phyloP scores from a whole-genome alignment of 495 filamentous ascomycete genomes.

The Aspergillus asperescens region DNA sequence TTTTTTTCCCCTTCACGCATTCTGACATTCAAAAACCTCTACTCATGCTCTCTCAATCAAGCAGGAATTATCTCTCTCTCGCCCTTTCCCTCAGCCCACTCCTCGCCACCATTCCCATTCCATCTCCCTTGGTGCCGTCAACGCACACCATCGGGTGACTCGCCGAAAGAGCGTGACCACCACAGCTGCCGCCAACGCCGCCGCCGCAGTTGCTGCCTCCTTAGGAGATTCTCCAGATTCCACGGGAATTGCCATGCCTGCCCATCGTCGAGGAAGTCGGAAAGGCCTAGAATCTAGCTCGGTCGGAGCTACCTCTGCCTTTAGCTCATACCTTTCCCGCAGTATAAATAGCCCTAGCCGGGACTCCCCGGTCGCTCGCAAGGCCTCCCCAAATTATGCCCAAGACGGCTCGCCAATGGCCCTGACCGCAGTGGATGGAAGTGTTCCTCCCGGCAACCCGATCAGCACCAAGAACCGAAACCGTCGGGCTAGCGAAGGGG shows the following conservation, averaged over 20 bases:
- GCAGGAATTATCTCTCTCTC: constrained; percentile 45
- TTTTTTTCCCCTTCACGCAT: constrained; percentile 1
- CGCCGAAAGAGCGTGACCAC: constrained; percentile 91
- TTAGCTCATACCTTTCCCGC: constrained; percentile 40
- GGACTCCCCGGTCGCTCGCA: constrained; percentile 48
- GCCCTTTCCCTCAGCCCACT: constrained; percentile 43
- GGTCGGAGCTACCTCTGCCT: constrained; percentile 33
- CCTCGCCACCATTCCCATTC: constrained; percentile 79
- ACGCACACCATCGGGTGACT: constrained; percentile 76
- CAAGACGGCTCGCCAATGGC: constrained; percentile 44
- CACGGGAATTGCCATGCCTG: constrained; percentile 29
- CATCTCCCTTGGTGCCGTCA: constrained; percentile 71
- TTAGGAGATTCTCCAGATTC: constrained; percentile 56
- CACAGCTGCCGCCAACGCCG: constrained; percentile 65
- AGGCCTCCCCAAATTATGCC: constrained; percentile 40
- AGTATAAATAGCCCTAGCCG: constrained; percentile 51
- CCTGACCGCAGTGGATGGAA: constrained; percentile 14
- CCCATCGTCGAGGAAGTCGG: constrained; percentile 42
- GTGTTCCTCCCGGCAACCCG: constrained; percentile 36
- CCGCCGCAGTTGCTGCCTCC: constrained; percentile 70
- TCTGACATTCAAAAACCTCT: background rate
- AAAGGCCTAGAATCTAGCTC: constrained; percentile 45
- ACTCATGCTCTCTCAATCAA: constrained; percentile 11
- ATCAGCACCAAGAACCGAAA: constrained; percentile 63
- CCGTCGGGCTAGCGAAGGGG: constrained; percentile 81